A percentile compares a stretch with the other conserved stretches of the same genome.
Evolutionary conservation across 1,139 yeast genomes (phyloP).

Genomic region (Suhomyces yuchorum): DNA sequence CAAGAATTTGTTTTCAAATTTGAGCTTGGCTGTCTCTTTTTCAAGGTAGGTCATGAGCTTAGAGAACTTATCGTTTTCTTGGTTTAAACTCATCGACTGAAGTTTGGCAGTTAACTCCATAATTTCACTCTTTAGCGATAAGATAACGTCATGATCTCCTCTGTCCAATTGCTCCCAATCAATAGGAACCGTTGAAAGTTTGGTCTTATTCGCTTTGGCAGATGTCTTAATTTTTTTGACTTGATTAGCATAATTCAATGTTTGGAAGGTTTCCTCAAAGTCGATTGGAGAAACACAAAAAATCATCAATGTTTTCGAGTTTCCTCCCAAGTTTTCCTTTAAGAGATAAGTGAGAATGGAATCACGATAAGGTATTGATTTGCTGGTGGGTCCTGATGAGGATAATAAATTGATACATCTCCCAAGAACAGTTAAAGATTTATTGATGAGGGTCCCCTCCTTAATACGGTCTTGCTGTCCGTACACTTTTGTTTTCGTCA

Average conservation of each 20-base stretch:
- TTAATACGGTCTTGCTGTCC: slow-evolving; percentile 61
- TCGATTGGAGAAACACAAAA: slow-evolving; percentile 78
- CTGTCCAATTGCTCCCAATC: slow-evolving; percentile 36
- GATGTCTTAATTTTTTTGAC: slow-evolving; percentile 68
- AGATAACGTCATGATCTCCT: slow-evolving; percentile 32
- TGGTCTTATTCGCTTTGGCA: slow-evolving; percentile 52
- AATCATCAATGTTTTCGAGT: slow-evolving; percentile 73
- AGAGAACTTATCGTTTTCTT: slow-evolving; percentile 20
- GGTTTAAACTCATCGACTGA: slow-evolving; percentile 8
- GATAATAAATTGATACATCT: slow-evolving; percentile 69
- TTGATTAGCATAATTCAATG: slow-evolving; percentile 73
- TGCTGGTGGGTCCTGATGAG: slow-evolving; percentile 9
- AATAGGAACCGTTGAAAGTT: slow-evolving; percentile 30
- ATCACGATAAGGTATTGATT: slow-evolving; percentile 66
- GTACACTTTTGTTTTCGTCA: slow-evolving; percentile 60
- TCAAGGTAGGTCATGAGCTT: slow-evolving; percentile 38
- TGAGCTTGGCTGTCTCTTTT: slow-evolving; percentile 29
- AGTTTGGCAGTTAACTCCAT: slow-evolving; percentile 32
- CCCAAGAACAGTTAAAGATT: slow-evolving; percentile 74
- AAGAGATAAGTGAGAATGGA: slow-evolving; percentile 71
- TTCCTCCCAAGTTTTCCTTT: slow-evolving; percentile 73
- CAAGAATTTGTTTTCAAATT: slow-evolving; percentile 41
- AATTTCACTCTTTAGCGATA: slow-evolving; percentile 35
- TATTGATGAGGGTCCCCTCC: slow-evolving; percentile 77
- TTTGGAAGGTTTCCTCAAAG: slow-evolving; percentile 72